phyloP scores from a whole-genome alignment of 2,329 filamentous ascomycete genomes.

The Hysterium pulicare region DNA sequence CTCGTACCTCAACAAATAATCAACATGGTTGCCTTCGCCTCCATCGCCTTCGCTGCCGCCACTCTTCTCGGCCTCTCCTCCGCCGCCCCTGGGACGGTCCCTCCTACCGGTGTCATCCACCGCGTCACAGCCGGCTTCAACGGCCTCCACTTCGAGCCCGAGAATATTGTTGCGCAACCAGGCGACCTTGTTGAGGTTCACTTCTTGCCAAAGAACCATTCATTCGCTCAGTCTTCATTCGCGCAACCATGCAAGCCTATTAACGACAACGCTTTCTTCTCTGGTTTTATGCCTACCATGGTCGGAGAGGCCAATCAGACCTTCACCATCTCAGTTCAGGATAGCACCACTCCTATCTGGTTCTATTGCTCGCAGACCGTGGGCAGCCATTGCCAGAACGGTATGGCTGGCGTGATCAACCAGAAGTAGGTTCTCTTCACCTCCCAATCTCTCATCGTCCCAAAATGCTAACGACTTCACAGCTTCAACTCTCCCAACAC shows the following conservation, averaged over 20 bases:
- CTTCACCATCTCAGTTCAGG: constrained; percentile 65
- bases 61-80: neutral
- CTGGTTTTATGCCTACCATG: constrained; percentile 60
- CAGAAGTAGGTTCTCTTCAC: constrained; percentile 13
- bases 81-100: constrained; percentile 7
- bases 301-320: constrained; percentile 37
- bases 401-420: constrained; percentile 74
- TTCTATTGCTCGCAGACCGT: constrained; percentile 68
- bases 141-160: constrained; percentile 29
- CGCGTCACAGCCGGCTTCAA: constrained; percentile 26
- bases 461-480: neutral
- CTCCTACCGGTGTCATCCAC: constrained; percentile 23
- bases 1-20: neutral
- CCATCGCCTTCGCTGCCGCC: neutral
- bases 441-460: neutral
- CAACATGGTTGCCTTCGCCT: constrained; percentile 1
- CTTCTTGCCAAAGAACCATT: constrained; percentile 63
- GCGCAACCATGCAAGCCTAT: constrained; percentile 65
- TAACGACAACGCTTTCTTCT: constrained; percentile 53
- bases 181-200: constrained; percentile 46
- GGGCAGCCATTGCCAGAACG: constrained; percentile 62
- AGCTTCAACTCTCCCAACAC: constrained; percentile 23
- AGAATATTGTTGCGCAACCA: constrained; percentile 28
- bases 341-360: constrained; percentile 72
- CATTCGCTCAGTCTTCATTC: constrained; percentile 71